phyloP scores from a whole-genome alignment of 208 protist species.

The Trypanosoma theileri region DNA sequence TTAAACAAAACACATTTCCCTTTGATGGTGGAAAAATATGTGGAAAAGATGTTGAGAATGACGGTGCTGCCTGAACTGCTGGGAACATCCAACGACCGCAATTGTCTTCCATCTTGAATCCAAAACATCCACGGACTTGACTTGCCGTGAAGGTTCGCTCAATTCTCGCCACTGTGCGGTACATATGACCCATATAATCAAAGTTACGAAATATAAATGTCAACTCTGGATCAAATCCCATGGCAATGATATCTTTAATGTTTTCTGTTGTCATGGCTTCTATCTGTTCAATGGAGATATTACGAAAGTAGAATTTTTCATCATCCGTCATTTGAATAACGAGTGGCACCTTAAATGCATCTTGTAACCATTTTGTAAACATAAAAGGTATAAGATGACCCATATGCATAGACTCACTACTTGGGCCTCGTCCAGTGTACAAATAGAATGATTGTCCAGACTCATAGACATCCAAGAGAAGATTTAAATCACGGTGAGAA shows the following conservation, averaged over 20 bases:
- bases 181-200: slow-evolving; percentile 97
- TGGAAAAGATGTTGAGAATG: slow-evolving; percentile 96
- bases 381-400: slow-evolving; percentile 99
- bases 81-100: slow-evolving; percentile 98
- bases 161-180: slow-evolving; percentile 95
- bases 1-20: slow-evolving; percentile 97
- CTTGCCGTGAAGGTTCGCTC: slow-evolving; percentile 94
- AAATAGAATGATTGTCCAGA: slow-evolving; percentile 97
- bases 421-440: slow-evolving; percentile 99
- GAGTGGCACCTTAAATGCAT: slow-evolving; percentile 98
- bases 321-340: slow-evolving; percentile 99
- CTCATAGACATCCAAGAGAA: slow-evolving; percentile 97
- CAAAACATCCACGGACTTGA: slow-evolving; percentile 95
- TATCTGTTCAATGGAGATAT: slow-evolving; percentile 93
- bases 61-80: slow-evolving; percentile 97
- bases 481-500: slow-evolving; percentile 97
- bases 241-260: slow-evolving; percentile 99
- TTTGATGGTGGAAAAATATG: slow-evolving; percentile 93
- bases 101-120: slow-evolving; percentile 96
- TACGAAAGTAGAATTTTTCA: slow-evolving; percentile 99
- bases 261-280: slow-evolving; percentile 95
- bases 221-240: slow-evolving; percentile 98
- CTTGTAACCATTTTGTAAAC: slow-evolving; percentile 99
- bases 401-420: slow-evolving; percentile 97
- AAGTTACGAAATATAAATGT: slow-evolving; percentile 99